These are phyloP conservation scores for Oenanthe sinensis DNA, from an alignment of 129 eudicot genomes.

Conservation along the genomic window DNA sequence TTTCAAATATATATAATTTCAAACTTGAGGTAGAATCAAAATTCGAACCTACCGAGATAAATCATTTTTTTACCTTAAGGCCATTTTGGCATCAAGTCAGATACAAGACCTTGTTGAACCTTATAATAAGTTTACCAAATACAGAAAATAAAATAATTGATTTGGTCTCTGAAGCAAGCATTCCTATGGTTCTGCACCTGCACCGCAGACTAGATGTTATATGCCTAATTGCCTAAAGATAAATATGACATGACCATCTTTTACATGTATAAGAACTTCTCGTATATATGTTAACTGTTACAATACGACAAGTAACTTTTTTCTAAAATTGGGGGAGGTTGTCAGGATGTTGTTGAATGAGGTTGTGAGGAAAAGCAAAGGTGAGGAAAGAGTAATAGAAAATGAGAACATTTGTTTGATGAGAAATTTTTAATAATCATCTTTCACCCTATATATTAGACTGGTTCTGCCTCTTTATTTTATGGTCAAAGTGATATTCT, in stretches of 20 bases:
- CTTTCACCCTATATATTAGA: background rate
- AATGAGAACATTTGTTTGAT: background rate
- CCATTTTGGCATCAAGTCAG: background rate
- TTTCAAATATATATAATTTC: background rate
- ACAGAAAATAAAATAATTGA: background rate
- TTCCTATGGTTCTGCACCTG: background rate
- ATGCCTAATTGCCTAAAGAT: no score
- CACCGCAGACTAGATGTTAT: background rate
- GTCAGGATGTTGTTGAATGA: background rate
- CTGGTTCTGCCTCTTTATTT: background rate
- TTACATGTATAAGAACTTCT: background rate
- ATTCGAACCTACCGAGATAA: background rate
- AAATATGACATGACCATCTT: background rate
- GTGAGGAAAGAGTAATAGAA: background rate
- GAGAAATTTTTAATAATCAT: background rate
- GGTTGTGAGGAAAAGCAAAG: background rate
- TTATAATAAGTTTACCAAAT: background rate
- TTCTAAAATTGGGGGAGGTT: background rate
- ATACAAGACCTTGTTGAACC: background rate
- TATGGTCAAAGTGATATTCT: background rate
- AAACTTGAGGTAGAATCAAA: background rate
- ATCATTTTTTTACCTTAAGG: background rate
- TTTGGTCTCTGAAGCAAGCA: background rate
- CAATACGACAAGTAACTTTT: background rate
- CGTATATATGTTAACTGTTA: background rate